Evolutionary conservation across 352 stramenopile species (phyloP), one percentile per base, ranked within the genome.

Genomic region (Pythium plurisporium): DNA sequence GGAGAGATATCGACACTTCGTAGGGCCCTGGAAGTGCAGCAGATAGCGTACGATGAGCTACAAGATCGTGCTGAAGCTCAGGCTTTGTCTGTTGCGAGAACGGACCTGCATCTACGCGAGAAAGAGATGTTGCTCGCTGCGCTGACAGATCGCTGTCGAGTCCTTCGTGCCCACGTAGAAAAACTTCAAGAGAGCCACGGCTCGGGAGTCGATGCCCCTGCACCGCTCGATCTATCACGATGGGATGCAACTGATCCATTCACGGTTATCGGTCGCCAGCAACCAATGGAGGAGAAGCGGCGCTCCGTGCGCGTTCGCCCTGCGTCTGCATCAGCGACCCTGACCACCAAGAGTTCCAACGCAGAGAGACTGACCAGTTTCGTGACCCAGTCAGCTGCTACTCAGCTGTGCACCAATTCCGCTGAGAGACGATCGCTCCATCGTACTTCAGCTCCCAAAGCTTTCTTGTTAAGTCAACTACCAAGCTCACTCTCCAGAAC

Each of bases 81-180:
- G 33, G 62, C 61, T 1, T 50, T 89, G 54, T 31, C 64, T 4
- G 55, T 86, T 1, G 64, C 73, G 5, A 72, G 67, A 38, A 58
- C 60, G 0, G 63, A 82, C 22, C 59, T 89, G 40, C 52, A 71
- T 25, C 57, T 80, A 17, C 65, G 77, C 3, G 79, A 89, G 53
- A 87, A 86, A 9, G 73, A 85, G n/a, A 66, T 75, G 8, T 31
- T 89, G 34, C 54, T 89, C 15, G 65, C 62, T 2, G 74, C 84
- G 27, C 62, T 89, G 17, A 86, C 69, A 0, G 64, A 67, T 2
- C 72, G 75, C 8, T 82, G 78, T 51, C 74, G 70, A 5, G 55
- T 73, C 9, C 46, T 89, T 2, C 62, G 65, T 14, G 15, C 47
- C 4, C 50, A 67, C 20, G 4, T 59, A 7, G 45, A 64, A 25